These are phyloP conservation scores for Trametes coccinea DNA, from an alignment of 768 basidiomycete genomes.

Conservation along the genomic window DNA sequence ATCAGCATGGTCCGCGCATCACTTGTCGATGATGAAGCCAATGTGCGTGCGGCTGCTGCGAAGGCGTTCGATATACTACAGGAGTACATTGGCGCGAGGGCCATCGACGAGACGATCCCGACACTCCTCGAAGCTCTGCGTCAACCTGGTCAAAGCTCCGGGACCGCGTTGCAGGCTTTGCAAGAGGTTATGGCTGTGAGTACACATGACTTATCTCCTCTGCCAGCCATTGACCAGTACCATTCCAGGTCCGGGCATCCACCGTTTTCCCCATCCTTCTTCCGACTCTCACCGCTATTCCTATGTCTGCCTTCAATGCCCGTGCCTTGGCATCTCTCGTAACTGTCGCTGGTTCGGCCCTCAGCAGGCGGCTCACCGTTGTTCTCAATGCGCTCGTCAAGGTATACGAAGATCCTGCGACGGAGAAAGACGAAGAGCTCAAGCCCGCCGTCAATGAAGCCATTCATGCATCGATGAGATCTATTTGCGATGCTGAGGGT, in stretches of 20 bases:
- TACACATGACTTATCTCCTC: neutral
- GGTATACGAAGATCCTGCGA: constrained; percentile 62
- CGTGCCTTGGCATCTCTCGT: constrained; percentile 88
- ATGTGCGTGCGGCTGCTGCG: constrained; percentile 88
- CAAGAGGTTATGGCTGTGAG: constrained; percentile 92
- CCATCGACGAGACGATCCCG: constrained; percentile 96
- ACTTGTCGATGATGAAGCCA: constrained; percentile 84
- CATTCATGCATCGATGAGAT: constrained; percentile 68
- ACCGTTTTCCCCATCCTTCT: constrained; percentile 98
- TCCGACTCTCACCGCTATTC: constrained; percentile 85
- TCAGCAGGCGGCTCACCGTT: constrained; percentile 78
- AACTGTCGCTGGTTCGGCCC: constrained; percentile 87
- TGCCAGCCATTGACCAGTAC: neutral
- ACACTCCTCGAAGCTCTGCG: constrained; percentile 91
- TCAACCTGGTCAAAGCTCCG: constrained; percentile 91
- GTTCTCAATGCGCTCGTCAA: constrained; percentile 81
- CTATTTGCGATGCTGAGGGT: constrained; percentile 84
- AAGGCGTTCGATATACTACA: constrained; percentile 90
- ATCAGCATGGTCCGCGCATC: constrained; percentile 81
- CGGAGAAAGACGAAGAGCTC: constrained; percentile 65
- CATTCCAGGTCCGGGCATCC: constrained; percentile 77
- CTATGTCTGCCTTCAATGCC: constrained; percentile 95
- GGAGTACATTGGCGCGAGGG: constrained; percentile 84
- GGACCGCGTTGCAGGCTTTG: constrained; percentile 90
- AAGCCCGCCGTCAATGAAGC: constrained; percentile 72